Base-by-base conservation (phyloP, 306 rosid species). In the Sphenostylis stenocarpa region DNA sequence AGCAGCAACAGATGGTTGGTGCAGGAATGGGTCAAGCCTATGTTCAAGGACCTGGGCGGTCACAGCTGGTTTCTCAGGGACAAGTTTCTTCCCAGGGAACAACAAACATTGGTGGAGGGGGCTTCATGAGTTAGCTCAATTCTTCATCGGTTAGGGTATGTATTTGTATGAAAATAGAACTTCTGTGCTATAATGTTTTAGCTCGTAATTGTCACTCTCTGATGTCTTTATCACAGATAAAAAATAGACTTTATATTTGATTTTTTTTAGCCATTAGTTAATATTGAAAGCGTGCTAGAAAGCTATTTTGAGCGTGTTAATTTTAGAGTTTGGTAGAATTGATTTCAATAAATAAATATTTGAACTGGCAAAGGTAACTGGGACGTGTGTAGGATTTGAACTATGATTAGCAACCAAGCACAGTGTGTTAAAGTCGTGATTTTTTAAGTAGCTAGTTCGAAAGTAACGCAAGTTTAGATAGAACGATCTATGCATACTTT, bases 1-100 rank as follows among this genome's bases (percentile, higher is more conserved):
- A 88, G 31, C 91, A 89, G 80, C 98, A 88, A 53, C 97, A 92
- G 84, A 87, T 95, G 91, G 96, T 87, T 60, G 89, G 93, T 7
- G 49, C 87, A 1, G 97, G 97, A 65, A 90, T 95, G 80, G 77
- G 92, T 77, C 97, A 92, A 70, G 72, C 84, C 14, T 90, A 95
- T 52, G 92, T 85, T 78, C 99, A 92, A 88, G 97, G 97, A 61
- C 84, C 91, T 5, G 94, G 92, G 17, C 77, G 97, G 72, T 80
- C 97, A 2, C 98, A 95, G 19, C 24, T 92, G 85, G 93, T 92
- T 75, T 73, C 97, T 12, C 97, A 89, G 67, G 97, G 94, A 68
- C 97, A 90, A 52, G 93, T 87, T 49, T 67, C 93, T 67, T 90
- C 96, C 2, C 97, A 94, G 67, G 98, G 88, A 57, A 79, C 82